Evolutionary conservation across 2,329 filamentous ascomycete species (phyloP).

Genomic region (Thielaviopsis populi): DNA sequence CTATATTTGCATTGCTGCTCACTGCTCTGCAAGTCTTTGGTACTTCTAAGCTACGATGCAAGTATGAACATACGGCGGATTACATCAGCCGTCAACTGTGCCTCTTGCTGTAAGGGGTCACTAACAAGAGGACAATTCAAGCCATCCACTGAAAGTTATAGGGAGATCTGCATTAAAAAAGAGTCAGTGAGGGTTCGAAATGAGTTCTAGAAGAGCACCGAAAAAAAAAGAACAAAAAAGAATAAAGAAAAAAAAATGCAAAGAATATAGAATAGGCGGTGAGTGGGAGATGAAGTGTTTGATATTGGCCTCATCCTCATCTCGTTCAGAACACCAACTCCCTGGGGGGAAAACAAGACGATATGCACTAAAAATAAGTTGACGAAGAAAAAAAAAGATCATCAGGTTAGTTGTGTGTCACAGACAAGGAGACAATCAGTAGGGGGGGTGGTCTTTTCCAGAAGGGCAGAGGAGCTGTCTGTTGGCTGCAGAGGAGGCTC

Average conservation of each 20-base stretch:
- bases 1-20: too few species aligned
- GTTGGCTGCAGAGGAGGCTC: background rate
- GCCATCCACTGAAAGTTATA: background rate
- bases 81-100: background rate
- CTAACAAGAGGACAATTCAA: background rate
- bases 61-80: too few species aligned
- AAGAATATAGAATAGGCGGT: background rate
- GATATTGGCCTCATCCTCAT: background rate
- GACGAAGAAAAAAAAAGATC: background rate
- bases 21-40: too few species aligned
- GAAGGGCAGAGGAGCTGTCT: background rate
- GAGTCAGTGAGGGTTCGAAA: background rate
- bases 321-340: constrained; percentile 4
- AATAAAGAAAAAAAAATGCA: background rate
- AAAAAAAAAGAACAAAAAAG: background rate
- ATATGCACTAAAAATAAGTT: background rate
- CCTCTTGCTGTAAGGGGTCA: background rate
- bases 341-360: background rate
- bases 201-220: background rate
- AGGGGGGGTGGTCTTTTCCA: too few species aligned
- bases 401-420: background rate
- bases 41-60: background rate
- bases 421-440: background rate
- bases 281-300: constrained; percentile 6
- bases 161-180: background rate